These are phyloP conservation scores for Annulohypoxylon nitens DNA, from an alignment of 495 filamentous ascomycete genomes.

Conservation along the genomic window DNA sequence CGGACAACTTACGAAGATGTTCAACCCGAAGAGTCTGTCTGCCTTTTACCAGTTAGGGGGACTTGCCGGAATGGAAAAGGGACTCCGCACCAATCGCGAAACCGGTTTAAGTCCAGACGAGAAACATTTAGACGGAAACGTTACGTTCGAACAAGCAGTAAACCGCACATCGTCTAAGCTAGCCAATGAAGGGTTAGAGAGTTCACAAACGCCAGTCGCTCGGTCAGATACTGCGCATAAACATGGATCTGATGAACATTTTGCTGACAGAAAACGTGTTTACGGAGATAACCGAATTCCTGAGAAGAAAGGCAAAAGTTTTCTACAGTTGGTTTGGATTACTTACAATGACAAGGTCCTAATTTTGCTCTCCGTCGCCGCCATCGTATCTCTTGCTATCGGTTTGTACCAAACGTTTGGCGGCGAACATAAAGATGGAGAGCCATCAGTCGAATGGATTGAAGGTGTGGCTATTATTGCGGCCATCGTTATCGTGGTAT, in stretches of 20 bases:
- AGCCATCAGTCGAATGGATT: conserved; percentile 76
- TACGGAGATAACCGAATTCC: conserved; percentile 80
- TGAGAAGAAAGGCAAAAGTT: conserved; percentile 76
- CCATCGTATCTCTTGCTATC: conserved; percentile 76
- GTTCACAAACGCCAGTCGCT: conserved; percentile 52
- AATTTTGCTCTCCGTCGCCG: conserved; percentile 79
- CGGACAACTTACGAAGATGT: conserved; percentile 78
- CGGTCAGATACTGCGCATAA: conserved; percentile 31
- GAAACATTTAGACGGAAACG: conserved; percentile 63
- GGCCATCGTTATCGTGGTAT: conserved; percentile 80
- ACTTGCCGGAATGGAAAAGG: conserved; percentile 73
- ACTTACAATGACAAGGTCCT: conserved; percentile 90
- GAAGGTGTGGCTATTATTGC: conserved; percentile 84
- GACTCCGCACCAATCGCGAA: conserved; percentile 72
- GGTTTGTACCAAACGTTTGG: conserved; percentile 77
- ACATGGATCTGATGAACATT: conserved; percentile 53
- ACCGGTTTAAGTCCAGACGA: conserved; percentile 78
- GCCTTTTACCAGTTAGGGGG: conserved; percentile 79
- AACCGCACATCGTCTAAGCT: conserved; percentile 47
- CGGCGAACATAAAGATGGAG: conserved; percentile 55
- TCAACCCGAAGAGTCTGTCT: conserved; percentile 79
- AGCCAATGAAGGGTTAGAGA: conserved; percentile 50
- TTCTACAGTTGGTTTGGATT: conserved; percentile 83
- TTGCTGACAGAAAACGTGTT: conserved; percentile 76
- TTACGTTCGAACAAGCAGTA: conserved; percentile 73